Evolutionary conservation across 768 basidiomycete genomes (phyloP).

Genomic region (Hypsizygus marmoreus): DNA sequence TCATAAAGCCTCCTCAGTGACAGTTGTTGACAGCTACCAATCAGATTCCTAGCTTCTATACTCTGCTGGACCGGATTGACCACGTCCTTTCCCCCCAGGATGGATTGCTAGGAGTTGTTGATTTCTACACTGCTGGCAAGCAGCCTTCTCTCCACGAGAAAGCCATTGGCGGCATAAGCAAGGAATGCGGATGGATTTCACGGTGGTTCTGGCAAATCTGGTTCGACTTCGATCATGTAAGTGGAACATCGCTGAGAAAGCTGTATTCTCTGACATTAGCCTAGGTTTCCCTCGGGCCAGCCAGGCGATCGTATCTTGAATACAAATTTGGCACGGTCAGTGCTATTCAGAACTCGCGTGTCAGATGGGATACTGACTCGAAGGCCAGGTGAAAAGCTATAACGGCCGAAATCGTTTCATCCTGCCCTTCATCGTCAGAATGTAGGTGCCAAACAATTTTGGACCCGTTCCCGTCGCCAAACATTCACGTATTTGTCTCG

Average conservation of each 20-base stretch:
- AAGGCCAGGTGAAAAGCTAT: slow-evolving; percentile 55
- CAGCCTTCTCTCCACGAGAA: slow-evolving; percentile 57
- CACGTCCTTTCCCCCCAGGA: slow-evolving; percentile 59
- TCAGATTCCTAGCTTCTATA: slow-evolving; percentile 64
- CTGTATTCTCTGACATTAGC: background rate
- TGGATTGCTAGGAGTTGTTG: slow-evolving; percentile 67
- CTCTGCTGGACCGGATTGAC: slow-evolving; percentile 68
- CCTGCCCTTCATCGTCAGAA: slow-evolving; percentile 65
- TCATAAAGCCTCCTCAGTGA: background rate
- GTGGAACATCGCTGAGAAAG: slow-evolving; percentile 20
- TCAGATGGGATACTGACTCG: background rate
- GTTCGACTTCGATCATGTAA: slow-evolving; percentile 56
- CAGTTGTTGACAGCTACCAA: background rate
- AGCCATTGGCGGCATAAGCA: slow-evolving; percentile 63
- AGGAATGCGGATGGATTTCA: slow-evolving; percentile 63
- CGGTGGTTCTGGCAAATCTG: slow-evolving; percentile 82
- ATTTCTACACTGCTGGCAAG: slow-evolving; percentile 69
- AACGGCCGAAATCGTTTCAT: slow-evolving; percentile 75
- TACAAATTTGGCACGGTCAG: slow-evolving; percentile 74
- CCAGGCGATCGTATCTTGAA: slow-evolving; percentile 72
- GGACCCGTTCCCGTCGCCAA: background rate
- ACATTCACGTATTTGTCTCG: background rate
- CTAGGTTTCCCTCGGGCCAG: slow-evolving; percentile 51
- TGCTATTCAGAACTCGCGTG: slow-evolving; percentile 2
- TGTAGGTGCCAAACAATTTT: slow-evolving; percentile 32